A percentile compares a stretch with the other conserved stretches of the same genome.
Conservation (phyloP, 2,329 filamentous ascomycete species). For the Colletotrichum zoysiae region DNA sequence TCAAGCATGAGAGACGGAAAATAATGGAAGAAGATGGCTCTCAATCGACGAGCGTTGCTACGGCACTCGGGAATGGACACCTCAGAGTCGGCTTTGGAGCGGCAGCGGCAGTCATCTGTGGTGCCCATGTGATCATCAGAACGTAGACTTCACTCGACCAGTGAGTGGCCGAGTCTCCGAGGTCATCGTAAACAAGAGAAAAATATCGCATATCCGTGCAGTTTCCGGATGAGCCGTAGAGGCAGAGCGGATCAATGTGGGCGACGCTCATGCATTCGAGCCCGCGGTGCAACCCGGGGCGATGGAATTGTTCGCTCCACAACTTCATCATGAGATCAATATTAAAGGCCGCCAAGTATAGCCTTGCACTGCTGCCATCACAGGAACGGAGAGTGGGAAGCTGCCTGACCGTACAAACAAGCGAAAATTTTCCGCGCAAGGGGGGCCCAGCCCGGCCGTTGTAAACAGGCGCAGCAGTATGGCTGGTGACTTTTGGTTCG, state of each 20-base stretch:
- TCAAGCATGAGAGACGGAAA: background rate
- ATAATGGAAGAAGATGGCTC: background rate
- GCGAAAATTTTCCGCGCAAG: background rate
- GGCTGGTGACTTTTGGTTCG: background rate
- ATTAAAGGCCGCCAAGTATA: conserved; percentile 5
- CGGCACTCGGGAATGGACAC: background rate
- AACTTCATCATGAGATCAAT: conserved; percentile 6
- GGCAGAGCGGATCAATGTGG: background rate
- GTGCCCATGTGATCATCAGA: background rate
- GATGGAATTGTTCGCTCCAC: background rate
- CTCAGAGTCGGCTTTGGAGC: background rate
- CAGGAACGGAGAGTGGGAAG: background rate
- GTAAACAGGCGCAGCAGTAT: background rate
- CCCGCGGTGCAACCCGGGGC: too few relatives aligned
- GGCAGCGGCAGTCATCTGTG: background rate
- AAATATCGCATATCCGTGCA: background rate
- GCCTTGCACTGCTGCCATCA: background rate
- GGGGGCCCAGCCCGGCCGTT: background rate
- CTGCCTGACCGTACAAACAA: background rate
- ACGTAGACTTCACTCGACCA: background rate
- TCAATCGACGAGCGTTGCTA: background rate
- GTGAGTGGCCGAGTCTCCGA: background rate
- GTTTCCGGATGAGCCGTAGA: background rate
- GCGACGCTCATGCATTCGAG: background rate
- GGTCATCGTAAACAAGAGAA: background rate